Evolutionary conservation across 2,329 filamentous ascomycete species (phyloP).

Genomic region (Metarhizium guizhouense): DNA sequence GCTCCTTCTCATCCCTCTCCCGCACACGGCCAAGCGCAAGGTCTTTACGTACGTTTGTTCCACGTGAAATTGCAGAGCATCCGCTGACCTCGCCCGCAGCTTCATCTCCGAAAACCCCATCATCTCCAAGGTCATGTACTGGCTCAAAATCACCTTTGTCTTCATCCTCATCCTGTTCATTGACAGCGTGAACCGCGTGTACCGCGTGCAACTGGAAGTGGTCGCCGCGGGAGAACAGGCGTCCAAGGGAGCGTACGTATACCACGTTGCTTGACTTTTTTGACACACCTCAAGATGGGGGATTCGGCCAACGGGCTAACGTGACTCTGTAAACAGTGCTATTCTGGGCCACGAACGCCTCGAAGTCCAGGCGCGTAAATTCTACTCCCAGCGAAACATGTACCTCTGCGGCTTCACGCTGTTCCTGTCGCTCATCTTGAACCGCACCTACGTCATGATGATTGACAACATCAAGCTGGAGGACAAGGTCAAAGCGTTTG

Average conservation of each 20-base stretch:
- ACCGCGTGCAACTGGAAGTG: constrained; percentile 89
- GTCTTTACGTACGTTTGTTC: constrained; percentile 62
- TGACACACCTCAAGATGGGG: too few species aligned
- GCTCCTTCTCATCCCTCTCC: constrained; percentile 75
- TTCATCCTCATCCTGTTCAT: constrained; percentile 98
- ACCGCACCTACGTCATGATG: constrained; percentile 98
- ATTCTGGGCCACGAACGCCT: constrained; percentile 88
- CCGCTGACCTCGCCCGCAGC: constrained; percentile 28
- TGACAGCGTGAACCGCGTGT: constrained; percentile 92
- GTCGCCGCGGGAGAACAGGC: constrained; percentile 55
- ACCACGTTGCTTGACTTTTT: constrained; percentile 9
- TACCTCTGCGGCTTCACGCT: constrained; percentile 99
- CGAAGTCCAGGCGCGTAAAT: constrained; percentile 98
- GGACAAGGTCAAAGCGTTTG: constrained; percentile 78
- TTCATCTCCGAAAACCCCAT: constrained; percentile 86
- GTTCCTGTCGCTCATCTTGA: constrained; percentile 96
- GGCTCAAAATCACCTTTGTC: constrained; percentile 97
- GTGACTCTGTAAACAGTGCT: constrained; percentile 27
- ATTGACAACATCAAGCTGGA: constrained; percentile 85
- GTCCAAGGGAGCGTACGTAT: constrained; percentile 34
- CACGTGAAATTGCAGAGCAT: too few species aligned
- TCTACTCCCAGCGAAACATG: constrained; percentile 99
- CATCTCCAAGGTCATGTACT: constrained; percentile 92
- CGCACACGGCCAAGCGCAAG: constrained; percentile 75
- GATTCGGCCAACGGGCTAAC: neutral